These are phyloP conservation scores for Pichia terricola DNA, from an alignment of 1,139 yeast species.

Conservation along the genomic window DNA sequence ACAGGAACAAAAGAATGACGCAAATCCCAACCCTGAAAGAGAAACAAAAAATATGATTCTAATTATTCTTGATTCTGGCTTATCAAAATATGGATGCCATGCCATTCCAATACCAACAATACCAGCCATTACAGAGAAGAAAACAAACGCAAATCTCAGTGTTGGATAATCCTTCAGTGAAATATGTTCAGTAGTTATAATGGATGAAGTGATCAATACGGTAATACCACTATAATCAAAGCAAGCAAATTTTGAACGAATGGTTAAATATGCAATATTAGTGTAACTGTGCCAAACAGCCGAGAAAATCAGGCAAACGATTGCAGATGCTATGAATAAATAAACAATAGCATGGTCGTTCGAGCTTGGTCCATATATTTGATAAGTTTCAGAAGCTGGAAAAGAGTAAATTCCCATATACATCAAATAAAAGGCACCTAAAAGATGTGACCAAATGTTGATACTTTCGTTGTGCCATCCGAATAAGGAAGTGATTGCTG, in stretches of 20 bases:
- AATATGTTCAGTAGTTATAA: conserved; percentile 76
- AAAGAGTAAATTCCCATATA: conserved; percentile 51
- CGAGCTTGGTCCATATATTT: conserved; percentile 28
- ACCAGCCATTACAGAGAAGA: conserved; percentile 60
- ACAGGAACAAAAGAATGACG: conserved; percentile 52
- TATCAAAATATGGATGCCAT: conserved; percentile 86
- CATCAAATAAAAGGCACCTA: conserved; percentile 53
- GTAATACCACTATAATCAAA: conserved; percentile 95
- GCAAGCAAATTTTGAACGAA: conserved; percentile 76
- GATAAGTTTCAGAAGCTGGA: conserved; percentile 45
- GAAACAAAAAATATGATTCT: conserved; percentile 79
- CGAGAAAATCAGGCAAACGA: conserved; percentile 70
- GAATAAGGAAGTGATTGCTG: conserved; percentile 49
- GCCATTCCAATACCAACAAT: conserved; percentile 65
- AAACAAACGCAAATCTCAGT: conserved; percentile 39
- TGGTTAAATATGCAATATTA: conserved; percentile 55
- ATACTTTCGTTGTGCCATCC: conserved; percentile 79
- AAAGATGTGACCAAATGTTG: conserved; percentile 87
- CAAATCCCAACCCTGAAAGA: conserved; percentile 65
- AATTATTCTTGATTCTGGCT: conserved; percentile 71
- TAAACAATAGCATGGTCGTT: conserved; percentile 48
- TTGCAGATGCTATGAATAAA: conserved; percentile 59
- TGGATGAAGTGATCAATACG: conserved; percentile 80
- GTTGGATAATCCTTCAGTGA: conserved; percentile 57
- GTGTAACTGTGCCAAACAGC: conserved; percentile 89